These are phyloP conservation scores for Suillus sp. DNA, from an alignment of 768 basidiomycete genomes.

Conservation along the genomic window DNA sequence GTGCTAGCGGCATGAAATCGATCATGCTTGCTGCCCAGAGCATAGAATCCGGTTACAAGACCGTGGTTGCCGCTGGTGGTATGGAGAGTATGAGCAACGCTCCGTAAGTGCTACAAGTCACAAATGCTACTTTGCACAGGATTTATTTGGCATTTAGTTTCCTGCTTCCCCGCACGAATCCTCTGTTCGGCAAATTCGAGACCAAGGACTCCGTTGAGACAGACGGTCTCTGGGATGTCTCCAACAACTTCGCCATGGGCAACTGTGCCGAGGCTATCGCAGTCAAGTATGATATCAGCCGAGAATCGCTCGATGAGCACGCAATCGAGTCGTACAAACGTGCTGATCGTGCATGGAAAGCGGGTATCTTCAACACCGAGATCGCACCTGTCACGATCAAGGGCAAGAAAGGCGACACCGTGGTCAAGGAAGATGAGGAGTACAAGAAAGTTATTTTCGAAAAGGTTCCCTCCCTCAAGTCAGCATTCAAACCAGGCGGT, in stretches of 20 bases:
- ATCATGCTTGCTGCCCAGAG: constrained; percentile 93
- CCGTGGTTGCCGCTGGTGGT: constrained; percentile 89
- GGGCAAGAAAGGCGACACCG: constrained; percentile 90
- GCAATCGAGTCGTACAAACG: constrained; percentile 96
- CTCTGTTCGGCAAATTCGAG: constrained; percentile 86
- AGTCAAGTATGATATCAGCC: constrained; percentile 76
- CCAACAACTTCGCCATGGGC: constrained; percentile 98
- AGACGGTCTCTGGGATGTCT: constrained; percentile 96
- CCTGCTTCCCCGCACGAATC: constrained; percentile 79
- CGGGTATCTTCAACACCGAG: constrained; percentile 83
- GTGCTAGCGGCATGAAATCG: constrained; percentile 95
- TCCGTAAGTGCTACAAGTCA: constrained; percentile 65
- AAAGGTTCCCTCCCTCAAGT: constrained; percentile 86
- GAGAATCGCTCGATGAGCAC: constrained; percentile 87
- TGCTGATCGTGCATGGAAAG: constrained; percentile 90
- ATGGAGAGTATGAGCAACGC: constrained; percentile 99
- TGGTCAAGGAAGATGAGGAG: constrained; percentile 95
- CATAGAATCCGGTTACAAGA: constrained; percentile 84
- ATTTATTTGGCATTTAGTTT: constrained; percentile 48
- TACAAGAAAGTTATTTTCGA: constrained; percentile 96
- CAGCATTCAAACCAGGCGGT: constrained; percentile 88
- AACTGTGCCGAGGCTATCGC: constrained; percentile 92
- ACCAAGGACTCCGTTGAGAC: constrained; percentile 84
- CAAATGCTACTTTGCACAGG: constrained; percentile 8
- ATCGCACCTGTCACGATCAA: constrained; percentile 89